Evolutionary conservation across 192 early-diverging fungal genomes (phyloP), one percentile per base, ranked within the genome.

Genomic region (Backusella australiensis): DNA sequence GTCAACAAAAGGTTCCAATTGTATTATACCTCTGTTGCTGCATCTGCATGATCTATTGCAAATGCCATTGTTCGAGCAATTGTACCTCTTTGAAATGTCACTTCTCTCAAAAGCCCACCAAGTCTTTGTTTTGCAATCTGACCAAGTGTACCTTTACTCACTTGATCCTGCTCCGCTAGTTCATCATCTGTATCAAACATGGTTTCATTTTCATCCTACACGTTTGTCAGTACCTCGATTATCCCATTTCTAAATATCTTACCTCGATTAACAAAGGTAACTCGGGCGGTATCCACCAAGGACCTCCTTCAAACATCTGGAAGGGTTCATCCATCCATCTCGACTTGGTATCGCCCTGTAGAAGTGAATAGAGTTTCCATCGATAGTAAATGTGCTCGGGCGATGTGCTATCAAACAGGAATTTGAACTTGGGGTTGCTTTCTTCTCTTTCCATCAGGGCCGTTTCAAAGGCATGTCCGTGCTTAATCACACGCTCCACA

Each of bases 361-460:
- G 82, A 17, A 96, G 84, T 35, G 96, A 96, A 83, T 90, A 97
- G 49, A 98, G 85, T 69, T 92, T 94, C 96, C 97, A 97, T 8
- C 95, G 89, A 79, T 98, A 98, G 67, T 97, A 97, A 29, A 89
- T 82, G 74, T 97, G 96, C 67, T 95, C 94, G 23, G 86, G 77
- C 8, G 85, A 87, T 32, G 90, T 85, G 74, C 88, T 84, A n/a
- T 93, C 85, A 17, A 90, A 86, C 39, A 97, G 78, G 71, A 97
- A 98, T 23, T 63, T 69, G 72, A 94, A 96, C 34, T 83, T 80
- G 14, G 90, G 85, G 75, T 96, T 93, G 11, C 80, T 79, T 17
- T 77, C 21, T 73, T 92, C 93, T 26, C 89, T 85, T 7, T 83
- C 84, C 12, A 52, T 63, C 6, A 38, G 4, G 19, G n/a, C 9